Percentiles rank a stretch among this genome's conserved stretches.
phyloP scores from a whole-genome alignment of 257 asterid genomes.

The Solanum sejunctum region DNA sequence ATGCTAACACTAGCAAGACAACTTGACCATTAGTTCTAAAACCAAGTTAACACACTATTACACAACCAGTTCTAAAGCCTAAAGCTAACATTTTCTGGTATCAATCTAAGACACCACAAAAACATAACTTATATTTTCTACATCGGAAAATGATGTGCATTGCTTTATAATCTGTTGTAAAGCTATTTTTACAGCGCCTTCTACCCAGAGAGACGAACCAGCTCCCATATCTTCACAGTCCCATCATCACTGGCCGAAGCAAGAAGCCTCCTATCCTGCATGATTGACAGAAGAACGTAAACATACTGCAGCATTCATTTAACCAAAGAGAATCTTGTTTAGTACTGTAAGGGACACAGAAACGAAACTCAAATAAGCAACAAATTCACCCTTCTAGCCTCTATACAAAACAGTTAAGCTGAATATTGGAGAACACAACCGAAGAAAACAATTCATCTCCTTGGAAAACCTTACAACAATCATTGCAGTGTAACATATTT shows the following conservation, averaged over 20 bases:
- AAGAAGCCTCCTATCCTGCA: slow-evolving; percentile 46
- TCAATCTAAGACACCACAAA: neutral
- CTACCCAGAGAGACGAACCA: slow-evolving; percentile 16
- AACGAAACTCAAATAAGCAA: neutral
- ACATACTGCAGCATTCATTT: neutral
- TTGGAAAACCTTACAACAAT: neutral
- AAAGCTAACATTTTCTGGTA: neutral
- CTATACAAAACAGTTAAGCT: neutral
- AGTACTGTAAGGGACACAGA: neutral
- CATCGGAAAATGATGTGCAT: neutral
- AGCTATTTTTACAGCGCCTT: slow-evolving; percentile 2
- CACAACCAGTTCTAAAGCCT: neutral
- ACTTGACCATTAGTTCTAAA: too few relatives aligned
- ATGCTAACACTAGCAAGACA: too few relatives aligned
- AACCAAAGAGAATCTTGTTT: neutral
- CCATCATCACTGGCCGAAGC: slow-evolving; percentile 97
- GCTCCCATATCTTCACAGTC: slow-evolving; percentile 79
- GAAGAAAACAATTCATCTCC: neutral
- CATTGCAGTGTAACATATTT: neutral
- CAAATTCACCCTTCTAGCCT: neutral
- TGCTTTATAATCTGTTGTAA: neutral
- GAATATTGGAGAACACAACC: neutral
- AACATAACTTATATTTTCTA: neutral
- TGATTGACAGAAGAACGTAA: neutral
- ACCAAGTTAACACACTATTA: neutral